Percentiles rank a stretch among this genome's conserved stretches.
Conservation (phyloP, 306 rosid species). For the Mucuna pruriens region DNA sequence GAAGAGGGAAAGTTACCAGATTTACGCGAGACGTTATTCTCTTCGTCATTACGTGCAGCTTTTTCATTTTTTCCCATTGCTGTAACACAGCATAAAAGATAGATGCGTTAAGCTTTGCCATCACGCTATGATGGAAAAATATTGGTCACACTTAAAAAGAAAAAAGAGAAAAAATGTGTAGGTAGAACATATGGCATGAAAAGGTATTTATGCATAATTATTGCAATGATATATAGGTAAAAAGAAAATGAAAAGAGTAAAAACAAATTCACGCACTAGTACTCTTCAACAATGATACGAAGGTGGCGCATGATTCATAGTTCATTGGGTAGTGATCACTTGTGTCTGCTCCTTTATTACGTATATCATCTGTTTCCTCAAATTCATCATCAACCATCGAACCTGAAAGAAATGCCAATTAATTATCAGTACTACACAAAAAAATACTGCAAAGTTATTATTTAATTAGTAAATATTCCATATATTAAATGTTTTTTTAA, state of each 20-base stretch:
- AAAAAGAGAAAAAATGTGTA: too few relatives aligned
- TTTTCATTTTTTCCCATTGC: conserved; percentile 37
- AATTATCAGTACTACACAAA: background rate
- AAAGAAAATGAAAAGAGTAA: background rate
- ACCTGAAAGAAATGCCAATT: conserved; percentile 38
- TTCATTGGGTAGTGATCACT: conserved; percentile 36
- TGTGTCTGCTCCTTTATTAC: background rate
- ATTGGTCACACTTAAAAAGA: background rate
- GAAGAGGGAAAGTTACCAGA: conserved; percentile 31
- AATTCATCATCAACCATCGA: conserved; percentile 43
- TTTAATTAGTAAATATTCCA: too few relatives aligned
- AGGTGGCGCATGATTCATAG: conserved; percentile 42
- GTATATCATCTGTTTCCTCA: background rate
- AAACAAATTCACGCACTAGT: conserved; percentile 34
- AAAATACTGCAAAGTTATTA: too few relatives aligned
- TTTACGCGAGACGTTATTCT: conserved; percentile 33
- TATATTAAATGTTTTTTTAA: too few relatives aligned
- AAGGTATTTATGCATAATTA: background rate
- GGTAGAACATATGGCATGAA: background rate
- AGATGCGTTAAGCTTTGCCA: conserved; percentile 6
- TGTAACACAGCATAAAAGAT: conserved; percentile 29
- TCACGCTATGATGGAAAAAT: background rate
- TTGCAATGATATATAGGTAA: background rate
- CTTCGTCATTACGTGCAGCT: conserved; percentile 41
- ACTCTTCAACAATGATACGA: conserved; percentile 29